Conservation (phyloP, 352 stramenopile genomes). For the Phytophthora fragariaefolia region DNA sequence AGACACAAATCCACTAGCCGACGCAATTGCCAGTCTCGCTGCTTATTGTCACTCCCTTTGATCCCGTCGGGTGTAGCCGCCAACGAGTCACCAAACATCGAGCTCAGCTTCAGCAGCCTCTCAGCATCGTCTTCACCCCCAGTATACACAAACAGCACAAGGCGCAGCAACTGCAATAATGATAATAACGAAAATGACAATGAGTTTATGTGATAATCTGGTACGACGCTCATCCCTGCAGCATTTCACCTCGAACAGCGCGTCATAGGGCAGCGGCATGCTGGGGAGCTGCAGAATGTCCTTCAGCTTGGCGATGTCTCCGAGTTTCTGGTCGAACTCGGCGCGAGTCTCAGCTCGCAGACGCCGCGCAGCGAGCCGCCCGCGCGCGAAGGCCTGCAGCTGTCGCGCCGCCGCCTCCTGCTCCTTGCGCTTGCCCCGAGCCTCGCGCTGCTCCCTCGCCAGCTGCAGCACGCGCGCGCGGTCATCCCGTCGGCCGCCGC, state of each 20-base stretch:
- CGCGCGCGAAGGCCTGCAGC: conserved; percentile 58
- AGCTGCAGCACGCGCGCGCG: conserved; percentile 61
- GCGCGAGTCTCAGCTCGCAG: conserved; percentile 19
- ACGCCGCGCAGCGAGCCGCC: conserved; percentile 33
- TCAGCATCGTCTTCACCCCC: conserved; percentile 32
- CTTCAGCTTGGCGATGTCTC: conserved; percentile 63
- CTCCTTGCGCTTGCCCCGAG: conserved; percentile 48
- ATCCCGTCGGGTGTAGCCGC: conserved; percentile 24
- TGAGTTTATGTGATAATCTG: conserved; percentile 11
- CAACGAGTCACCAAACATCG: conserved; percentile 37
- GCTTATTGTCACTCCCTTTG: conserved; percentile 11
- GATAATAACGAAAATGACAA: neutral
- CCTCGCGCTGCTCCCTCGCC: conserved; percentile 54
- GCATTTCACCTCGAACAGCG: conserved; percentile 49
- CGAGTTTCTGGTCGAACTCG: conserved; percentile 64
- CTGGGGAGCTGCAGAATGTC: conserved; percentile 53
- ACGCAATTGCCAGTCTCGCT: conserved; percentile 46
- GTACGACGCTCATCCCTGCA: conserved; percentile 1
- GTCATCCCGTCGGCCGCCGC: conserved; percentile 33
- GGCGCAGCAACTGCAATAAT: conserved; percentile 42
- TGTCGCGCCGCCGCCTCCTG: conserved; percentile 35
- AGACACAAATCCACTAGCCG: conserved; percentile 58
- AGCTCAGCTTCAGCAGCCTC: conserved; percentile 36
- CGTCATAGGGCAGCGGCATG: conserved; percentile 57
- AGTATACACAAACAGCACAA: conserved; percentile 53